phyloP scores from a whole-genome alignment of 2,329 filamentous ascomycete genomes.

The Calycina herbarum region DNA sequence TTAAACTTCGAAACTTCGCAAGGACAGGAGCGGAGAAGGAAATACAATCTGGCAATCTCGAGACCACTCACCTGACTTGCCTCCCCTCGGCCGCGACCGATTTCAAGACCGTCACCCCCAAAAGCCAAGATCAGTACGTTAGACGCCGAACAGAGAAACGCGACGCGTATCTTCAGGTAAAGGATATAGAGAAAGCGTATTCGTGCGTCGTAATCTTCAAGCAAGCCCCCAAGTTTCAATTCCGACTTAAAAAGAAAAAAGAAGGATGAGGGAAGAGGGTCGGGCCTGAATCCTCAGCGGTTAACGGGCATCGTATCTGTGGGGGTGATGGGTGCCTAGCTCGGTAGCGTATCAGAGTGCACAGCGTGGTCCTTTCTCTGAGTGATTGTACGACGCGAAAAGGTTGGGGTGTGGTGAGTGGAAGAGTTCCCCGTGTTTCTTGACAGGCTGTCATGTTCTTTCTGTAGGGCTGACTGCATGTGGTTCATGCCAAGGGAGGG shows the following conservation, averaged over 20 bases:
- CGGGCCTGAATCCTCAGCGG: not conserved
- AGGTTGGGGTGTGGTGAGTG: not conserved
- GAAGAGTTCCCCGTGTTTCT: not conserved
- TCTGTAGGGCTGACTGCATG: conserved; percentile 7
- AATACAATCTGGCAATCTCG: no score
- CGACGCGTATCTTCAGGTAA: not conserved
- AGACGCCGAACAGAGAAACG: not conserved
- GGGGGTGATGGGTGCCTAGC: conserved; percentile 4
- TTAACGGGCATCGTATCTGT: not conserved
- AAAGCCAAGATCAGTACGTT: not conserved
- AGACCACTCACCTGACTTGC: not conserved
- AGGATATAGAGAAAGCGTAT: not conserved
- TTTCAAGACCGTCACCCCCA: not conserved
- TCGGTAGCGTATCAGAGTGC: conserved; percentile 5
- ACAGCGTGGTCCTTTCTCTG: not conserved
- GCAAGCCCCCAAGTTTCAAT: conserved; percentile 2
- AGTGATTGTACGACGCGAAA: conserved; percentile 2
- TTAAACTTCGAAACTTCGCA: not conserved
- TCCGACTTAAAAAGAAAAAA: not conserved
- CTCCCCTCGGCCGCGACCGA: not conserved
- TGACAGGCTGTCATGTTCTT: not conserved
- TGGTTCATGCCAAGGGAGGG: not conserved
- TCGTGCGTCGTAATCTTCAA: not conserved
- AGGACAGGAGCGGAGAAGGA: not conserved
- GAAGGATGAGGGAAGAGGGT: not conserved